Evolutionary conservation across 306 rosid genomes (phyloP).

Genomic region (Myrica gale): DNA sequence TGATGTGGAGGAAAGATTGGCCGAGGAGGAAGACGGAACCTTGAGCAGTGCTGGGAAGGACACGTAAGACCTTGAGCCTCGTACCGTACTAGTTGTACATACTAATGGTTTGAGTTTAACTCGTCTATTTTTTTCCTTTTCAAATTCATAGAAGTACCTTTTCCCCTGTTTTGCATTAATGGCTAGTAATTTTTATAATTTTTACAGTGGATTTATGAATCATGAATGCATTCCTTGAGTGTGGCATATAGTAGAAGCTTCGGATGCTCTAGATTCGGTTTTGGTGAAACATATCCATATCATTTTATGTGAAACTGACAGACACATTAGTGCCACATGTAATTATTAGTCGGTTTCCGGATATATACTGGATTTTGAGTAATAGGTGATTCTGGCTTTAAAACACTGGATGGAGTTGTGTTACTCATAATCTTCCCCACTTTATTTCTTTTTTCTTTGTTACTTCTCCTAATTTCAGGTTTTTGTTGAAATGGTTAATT

Average conservation of each 20-base stretch:
- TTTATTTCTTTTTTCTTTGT: neutral
- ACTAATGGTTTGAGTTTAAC: neutral
- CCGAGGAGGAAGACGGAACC: constrained; percentile 28
- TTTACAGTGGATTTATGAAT: neutral
- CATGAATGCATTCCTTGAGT: neutral
- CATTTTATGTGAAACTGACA: neutral
- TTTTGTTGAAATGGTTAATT: neutral
- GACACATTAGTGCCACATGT: neutral
- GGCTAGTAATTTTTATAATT: too few relatives aligned
- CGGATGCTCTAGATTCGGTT: neutral
- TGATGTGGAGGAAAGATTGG: constrained; percentile 40
- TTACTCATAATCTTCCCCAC: neutral
- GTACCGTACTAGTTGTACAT: constrained; percentile 6
- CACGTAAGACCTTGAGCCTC: constrained; percentile 42
- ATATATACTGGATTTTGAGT: neutral
- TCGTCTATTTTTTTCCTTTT: neutral
- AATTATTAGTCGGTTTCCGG: neutral
- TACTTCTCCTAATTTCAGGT: neutral
- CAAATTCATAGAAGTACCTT: neutral
- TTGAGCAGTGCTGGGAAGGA: constrained; percentile 25
- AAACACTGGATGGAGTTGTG: neutral
- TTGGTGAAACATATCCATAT: neutral
- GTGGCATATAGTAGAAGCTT: neutral
- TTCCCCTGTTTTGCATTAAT: neutral
- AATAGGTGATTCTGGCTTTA: neutral